Evolutionary conservation across 164 flowering plant genomes (phyloP).

Genomic region (Aristolochia fimbriata): DNA sequence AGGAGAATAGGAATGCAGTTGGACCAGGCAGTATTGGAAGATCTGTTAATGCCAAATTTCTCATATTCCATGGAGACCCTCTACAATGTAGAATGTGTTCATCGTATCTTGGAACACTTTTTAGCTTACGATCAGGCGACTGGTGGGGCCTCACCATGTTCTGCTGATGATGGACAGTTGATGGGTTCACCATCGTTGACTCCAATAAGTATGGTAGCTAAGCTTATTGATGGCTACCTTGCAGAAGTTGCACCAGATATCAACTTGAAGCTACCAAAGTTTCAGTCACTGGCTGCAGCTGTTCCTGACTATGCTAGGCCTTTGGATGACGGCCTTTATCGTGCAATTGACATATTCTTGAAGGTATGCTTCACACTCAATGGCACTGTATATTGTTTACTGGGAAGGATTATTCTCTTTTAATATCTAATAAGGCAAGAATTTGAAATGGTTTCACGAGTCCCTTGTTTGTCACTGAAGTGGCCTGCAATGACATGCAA

Average conservation of each 20-base stretch:
- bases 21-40: constrained; percentile 79
- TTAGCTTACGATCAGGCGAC: constrained; percentile 59
- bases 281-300: constrained; percentile 72
- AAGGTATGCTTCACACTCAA: constrained; percentile 40
- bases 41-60: constrained; percentile 81
- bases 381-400: no score
- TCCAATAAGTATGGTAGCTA: constrained; percentile 84
- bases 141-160: constrained; percentile 72
- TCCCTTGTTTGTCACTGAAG: no score
- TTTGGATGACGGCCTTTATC: constrained; percentile 93
- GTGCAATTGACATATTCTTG: constrained; percentile 86
- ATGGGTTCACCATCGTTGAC: constrained; percentile 69
- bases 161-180: constrained; percentile 56
- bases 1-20: constrained; percentile 80
- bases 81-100: constrained; percentile 88
- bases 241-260: constrained; percentile 96
- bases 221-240: constrained; percentile 87
- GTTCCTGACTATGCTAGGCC: constrained; percentile 93
- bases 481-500: no score
- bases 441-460: no score
- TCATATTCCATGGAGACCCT: constrained; percentile 81
- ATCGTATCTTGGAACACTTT: constrained; percentile 76
- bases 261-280: constrained; percentile 78
- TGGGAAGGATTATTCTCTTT: no score
- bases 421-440: no score